phyloP scores from a whole-genome alignment of 2,329 filamentous ascomycete species.

The Sordariomycetes sp. region DNA sequence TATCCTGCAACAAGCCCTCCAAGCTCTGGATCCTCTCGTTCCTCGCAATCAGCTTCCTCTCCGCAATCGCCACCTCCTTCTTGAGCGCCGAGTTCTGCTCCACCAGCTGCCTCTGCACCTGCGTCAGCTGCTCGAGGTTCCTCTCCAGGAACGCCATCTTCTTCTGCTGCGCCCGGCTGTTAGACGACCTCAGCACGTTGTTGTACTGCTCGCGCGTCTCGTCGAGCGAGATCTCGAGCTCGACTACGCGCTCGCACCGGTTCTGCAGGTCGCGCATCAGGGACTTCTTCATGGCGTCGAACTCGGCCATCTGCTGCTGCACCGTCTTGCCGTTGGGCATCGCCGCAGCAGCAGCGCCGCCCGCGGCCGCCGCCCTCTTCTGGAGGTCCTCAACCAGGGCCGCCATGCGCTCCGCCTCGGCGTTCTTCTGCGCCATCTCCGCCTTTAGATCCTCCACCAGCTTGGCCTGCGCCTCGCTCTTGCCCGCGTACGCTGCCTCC shows the following conservation, averaged over 20 bases:
- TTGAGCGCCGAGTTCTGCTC: conserved; percentile 96
- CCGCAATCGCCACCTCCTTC: conserved; percentile 98
- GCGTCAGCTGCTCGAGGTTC: conserved; percentile 93
- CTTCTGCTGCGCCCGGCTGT: conserved; percentile 98
- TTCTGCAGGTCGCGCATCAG: conserved; percentile 98
- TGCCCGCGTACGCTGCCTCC: conserved; percentile 62
- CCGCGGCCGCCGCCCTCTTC: conserved; percentile 52
- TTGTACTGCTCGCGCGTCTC: conserved; percentile 99
- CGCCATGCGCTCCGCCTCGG: conserved; percentile 74
- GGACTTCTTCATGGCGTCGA: conserved; percentile 99
- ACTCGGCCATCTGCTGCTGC: conserved; percentile 95
- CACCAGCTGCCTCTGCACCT: conserved; percentile 92
- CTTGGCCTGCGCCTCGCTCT: conserved; percentile 59
- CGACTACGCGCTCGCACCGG: conserved; percentile 92
- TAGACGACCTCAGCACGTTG: conserved; percentile 89
- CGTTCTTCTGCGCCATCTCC: conserved; percentile 62
- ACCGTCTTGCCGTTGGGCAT: conserved; percentile 80
- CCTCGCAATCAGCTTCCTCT: conserved; percentile 88
- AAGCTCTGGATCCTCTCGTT: conserved; percentile 95
- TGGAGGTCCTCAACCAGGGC: conserved; percentile 70
- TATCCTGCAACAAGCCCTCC: conserved; percentile 85
- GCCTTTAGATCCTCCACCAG: conserved; percentile 65
- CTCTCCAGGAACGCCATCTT: conserved; percentile 99
- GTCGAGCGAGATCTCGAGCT: conserved; percentile 94
- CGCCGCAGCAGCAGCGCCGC: conserved; percentile 29